Percentiles rank a stretch among this genome's conserved stretches.
Evolutionary conservation across 495 filamentous ascomycete genomes (phyloP).

Genomic region (Tuber borchii): DNA sequence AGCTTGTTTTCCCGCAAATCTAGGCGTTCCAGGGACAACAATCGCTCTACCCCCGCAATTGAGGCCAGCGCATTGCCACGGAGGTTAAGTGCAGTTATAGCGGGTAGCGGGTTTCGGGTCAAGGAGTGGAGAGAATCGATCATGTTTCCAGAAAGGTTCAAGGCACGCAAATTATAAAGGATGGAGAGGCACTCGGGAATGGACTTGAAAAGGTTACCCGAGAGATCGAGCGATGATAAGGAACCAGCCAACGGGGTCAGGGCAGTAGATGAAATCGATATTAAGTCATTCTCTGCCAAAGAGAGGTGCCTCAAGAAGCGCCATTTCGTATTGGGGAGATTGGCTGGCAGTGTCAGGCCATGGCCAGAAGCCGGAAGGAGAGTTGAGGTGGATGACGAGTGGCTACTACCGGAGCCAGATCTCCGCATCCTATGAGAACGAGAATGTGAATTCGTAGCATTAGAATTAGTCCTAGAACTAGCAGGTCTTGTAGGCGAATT

Average conservation of each 20-base stretch:
- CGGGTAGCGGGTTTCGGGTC: constrained; percentile 76
- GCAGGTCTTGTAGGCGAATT: constrained; percentile 69
- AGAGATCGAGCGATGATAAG: constrained; percentile 83
- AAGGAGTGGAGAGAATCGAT: constrained; percentile 90
- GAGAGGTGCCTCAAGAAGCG: constrained; percentile 86
- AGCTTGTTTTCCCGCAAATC: constrained; percentile 89
- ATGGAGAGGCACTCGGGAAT: constrained; percentile 82
- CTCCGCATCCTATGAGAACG: constrained; percentile 66
- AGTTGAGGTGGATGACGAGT: constrained; percentile 52
- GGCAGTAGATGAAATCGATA: constrained; percentile 64
- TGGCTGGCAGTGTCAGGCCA: constrained; percentile 44
- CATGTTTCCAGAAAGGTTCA: constrained; percentile 95
- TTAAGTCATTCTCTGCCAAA: constrained; percentile 82
- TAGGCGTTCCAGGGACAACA: constrained; percentile 78
- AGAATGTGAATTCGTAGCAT: constrained; percentile 51
- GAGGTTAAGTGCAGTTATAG: constrained; percentile 87
- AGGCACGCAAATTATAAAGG: constrained; percentile 70
- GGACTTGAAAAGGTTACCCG: constrained; percentile 80
- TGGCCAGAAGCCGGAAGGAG: constrained; percentile 28
- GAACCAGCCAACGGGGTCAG: constrained; percentile 76
- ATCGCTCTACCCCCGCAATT: constrained; percentile 80
- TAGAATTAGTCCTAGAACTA: constrained; percentile 63
- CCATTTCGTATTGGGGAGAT: constrained; percentile 83
- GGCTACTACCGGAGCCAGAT: constrained; percentile 85
- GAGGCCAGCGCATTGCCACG: constrained; percentile 82